Percentiles rank a stretch among this genome's conserved stretches.
Evolutionary conservation across 441 rosid species (phyloP).

Genomic region (Pelargonium australe): DNA sequence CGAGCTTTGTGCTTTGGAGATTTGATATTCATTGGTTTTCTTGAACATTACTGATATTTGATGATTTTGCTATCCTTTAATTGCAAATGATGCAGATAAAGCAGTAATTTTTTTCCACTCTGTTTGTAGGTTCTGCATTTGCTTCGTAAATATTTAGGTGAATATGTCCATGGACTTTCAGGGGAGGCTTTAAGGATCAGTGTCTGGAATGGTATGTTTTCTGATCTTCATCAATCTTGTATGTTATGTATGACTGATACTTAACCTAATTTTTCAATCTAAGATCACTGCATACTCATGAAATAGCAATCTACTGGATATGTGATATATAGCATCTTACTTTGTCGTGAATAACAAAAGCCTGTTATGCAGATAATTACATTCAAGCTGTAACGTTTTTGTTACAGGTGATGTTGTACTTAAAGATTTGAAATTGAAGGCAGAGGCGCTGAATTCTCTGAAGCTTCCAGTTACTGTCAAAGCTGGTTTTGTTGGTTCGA

Average conservation of each 20-base stretch:
- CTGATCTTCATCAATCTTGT: conserved; percentile 7
- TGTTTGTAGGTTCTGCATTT: conserved; percentile 72
- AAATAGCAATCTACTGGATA: background rate
- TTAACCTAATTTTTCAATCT: conserved; percentile 12
- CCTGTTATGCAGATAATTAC: background rate
- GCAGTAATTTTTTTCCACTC: background rate
- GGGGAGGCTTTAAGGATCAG: conserved; percentile 89
- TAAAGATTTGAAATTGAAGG: conserved; percentile 84
- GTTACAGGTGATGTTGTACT: conserved; percentile 90
- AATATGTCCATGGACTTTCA: conserved; percentile 93
- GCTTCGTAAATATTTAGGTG: conserved; percentile 96
- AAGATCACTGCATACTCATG: conserved; percentile 7
- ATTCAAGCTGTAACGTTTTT: background rate
- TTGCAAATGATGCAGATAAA: background rate
- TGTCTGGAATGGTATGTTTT: conserved; percentile 83
- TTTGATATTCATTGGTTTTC: background rate
- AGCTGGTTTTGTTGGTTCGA: conserved; percentile 94
- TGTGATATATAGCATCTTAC: conserved; percentile 2
- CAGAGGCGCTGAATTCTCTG: conserved; percentile 87
- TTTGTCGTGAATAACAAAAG: background rate
- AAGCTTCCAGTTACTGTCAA: conserved; percentile 87
- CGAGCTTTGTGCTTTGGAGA: background rate
- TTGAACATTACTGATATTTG: background rate
- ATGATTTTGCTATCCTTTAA: conserved; percentile 2
- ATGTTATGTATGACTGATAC: conserved; percentile 7